phyloP scores from a whole-genome alignment of 2,329 filamentous ascomycete genomes.

The Trichoderma hamatum region DNA sequence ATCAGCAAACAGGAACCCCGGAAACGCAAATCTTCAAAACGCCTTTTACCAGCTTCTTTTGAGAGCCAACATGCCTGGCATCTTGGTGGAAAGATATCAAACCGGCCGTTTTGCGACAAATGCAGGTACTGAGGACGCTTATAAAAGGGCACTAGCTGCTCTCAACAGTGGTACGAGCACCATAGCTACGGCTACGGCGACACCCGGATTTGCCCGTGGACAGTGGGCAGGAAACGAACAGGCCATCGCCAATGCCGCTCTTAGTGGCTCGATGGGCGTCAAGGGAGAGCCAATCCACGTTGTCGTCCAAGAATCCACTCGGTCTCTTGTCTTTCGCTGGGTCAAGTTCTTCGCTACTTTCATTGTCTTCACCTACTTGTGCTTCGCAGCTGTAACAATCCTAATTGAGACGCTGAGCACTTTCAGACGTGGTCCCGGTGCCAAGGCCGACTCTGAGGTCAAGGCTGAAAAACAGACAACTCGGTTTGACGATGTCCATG shows the following conservation, averaged over 20 bases:
- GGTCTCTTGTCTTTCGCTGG: conserved; percentile 84
- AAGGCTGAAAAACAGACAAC: conserved; percentile 92
- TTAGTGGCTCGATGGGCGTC: conserved; percentile 56
- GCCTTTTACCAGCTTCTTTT: conserved; percentile 91
- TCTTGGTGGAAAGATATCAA: conserved; percentile 87
- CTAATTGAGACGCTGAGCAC: conserved; percentile 79
- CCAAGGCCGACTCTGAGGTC: conserved; percentile 76
- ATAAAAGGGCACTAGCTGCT: conserved; percentile 68
- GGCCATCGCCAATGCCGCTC: conserved; percentile 36
- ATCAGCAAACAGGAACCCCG: conserved; percentile 89
- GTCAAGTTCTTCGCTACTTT: conserved; percentile 84
- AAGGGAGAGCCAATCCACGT: conserved; percentile 92
- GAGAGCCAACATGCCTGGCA: conserved; percentile 89
- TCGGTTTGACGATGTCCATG: conserved; percentile 91
- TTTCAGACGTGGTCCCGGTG: conserved; percentile 73
- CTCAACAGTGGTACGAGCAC: conserved; percentile 39
- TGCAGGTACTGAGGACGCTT: conserved; percentile 73
- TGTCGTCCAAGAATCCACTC: conserved; percentile 87
- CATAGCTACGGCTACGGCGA: conserved; percentile 32
- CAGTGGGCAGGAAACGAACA: conserved; percentile 40
- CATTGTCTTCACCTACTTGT: conserved; percentile 75
- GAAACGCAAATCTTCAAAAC: conserved; percentile 84
- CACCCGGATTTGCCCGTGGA: conserved; percentile 33
- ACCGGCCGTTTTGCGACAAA: conserved; percentile 85
- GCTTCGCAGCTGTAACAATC: conserved; percentile 77